phyloP scores from a whole-genome alignment of 805 yeast genomes.

The Torulaspora gathmanii region DNA sequence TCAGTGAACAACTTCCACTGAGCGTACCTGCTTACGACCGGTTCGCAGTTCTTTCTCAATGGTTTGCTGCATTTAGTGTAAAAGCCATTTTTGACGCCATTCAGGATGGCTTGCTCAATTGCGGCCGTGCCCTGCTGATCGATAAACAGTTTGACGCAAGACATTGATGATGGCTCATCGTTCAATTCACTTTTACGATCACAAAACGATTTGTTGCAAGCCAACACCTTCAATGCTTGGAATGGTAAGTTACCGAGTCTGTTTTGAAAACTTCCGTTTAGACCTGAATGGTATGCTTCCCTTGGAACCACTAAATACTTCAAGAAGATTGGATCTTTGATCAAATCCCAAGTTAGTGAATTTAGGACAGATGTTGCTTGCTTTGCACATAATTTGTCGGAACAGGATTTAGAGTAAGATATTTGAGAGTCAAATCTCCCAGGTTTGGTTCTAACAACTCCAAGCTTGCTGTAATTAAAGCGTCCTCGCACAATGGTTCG shows the following conservation, averaged over 20 bases:
- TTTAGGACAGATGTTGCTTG: constrained; percentile 57
- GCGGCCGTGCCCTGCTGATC: not conserved
- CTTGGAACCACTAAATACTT: constrained; percentile 48
- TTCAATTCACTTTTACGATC: constrained; percentile 16
- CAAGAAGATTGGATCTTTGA: constrained; percentile 33
- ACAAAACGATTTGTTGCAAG: constrained; percentile 14
- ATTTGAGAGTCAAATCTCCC: constrained; percentile 76
- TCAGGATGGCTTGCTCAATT: constrained; percentile 40
- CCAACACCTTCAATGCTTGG: constrained; percentile 11
- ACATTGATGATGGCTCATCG: constrained; percentile 23
- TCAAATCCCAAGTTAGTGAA: constrained; percentile 40
- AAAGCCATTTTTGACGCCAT: constrained; percentile 60
- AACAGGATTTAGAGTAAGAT: constrained; percentile 78
- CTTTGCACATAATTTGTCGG: constrained; percentile 69
- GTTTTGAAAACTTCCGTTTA: constrained; percentile 18
- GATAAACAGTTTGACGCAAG: constrained; percentile 18
- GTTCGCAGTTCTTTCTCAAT: constrained; percentile 41
- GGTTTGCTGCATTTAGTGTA: constrained; percentile 41
- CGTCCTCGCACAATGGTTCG: constrained; percentile 54
- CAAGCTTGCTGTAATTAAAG: constrained; percentile 48
- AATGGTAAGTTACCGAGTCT: not conserved
- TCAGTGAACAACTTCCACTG: constrained; percentile 25
- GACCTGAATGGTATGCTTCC: not conserved
- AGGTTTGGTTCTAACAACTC: constrained; percentile 85
- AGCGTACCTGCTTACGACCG: constrained; percentile 24